These are phyloP conservation scores for Cronartium quercuum DNA, from an alignment of 1,284 basidiomycete genomes.

Conservation along the genomic window DNA sequence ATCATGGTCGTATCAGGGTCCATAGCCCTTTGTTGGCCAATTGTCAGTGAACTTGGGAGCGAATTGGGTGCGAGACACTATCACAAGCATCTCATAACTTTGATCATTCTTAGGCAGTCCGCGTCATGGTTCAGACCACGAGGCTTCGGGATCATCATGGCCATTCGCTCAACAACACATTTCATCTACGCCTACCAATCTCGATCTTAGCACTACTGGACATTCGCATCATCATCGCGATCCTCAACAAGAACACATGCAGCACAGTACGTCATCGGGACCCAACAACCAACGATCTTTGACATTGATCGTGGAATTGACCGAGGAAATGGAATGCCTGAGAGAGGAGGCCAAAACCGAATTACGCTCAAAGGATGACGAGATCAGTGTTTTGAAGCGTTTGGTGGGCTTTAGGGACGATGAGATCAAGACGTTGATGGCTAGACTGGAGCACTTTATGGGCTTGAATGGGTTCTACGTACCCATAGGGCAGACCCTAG, in stretches of 20 bases:
- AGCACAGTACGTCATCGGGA: not conserved
- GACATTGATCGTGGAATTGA: slow-evolving; percentile 30
- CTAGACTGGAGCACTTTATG: slow-evolving; percentile 25
- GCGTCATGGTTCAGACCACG: not conserved
- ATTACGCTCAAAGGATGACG: slow-evolving; percentile 24
- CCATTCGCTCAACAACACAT: not conserved
- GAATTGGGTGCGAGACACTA: not conserved
- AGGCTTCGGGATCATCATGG: not conserved
- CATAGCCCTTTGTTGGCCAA: slow-evolving; percentile 10
- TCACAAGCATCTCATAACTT: not conserved
- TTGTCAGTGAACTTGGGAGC: not conserved
- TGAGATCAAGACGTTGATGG: slow-evolving; percentile 23
- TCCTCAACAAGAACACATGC: slow-evolving; percentile 3
- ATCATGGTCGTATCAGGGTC: slow-evolving; percentile 28
- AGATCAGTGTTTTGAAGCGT: slow-evolving; percentile 18
- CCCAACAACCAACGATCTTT: slow-evolving; percentile 20
- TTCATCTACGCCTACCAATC: not conserved
- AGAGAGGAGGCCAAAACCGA: slow-evolving; percentile 30
- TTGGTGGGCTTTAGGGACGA: slow-evolving; percentile 26
- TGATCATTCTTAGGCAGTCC: not conserved
- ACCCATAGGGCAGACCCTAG: not conserved
- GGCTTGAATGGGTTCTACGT: slow-evolving; percentile 35
- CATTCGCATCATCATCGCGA: not conserved
- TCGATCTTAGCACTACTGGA: not conserved
- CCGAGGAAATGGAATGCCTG: slow-evolving; percentile 31